Evolutionary conservation across 768 basidiomycete species (phyloP).

Genomic region (Coprinopsis marcescibilis): DNA sequence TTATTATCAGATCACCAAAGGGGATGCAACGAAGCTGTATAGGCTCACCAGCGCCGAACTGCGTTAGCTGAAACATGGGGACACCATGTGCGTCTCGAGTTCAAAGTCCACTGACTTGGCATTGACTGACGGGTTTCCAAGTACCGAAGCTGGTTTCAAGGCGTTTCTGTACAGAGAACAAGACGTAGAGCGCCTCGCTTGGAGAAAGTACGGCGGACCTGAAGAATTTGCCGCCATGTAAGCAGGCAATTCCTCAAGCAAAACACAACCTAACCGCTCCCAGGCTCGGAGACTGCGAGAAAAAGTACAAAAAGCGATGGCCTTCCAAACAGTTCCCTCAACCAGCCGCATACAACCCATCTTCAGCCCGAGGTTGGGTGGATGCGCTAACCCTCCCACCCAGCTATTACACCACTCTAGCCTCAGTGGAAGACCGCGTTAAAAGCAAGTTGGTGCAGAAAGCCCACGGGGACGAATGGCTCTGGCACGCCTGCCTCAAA

Average conservation of each 20-base stretch:
- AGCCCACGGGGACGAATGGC: constrained; percentile 2
- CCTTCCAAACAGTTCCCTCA: not conserved
- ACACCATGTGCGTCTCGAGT: not conserved
- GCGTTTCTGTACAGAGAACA: constrained; percentile 1
- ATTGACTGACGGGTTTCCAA: not conserved
- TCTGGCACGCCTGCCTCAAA: constrained; percentile 4
- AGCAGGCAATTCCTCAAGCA: not conserved
- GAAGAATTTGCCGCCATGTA: constrained; percentile 2
- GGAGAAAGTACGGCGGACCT: constrained; percentile 11
- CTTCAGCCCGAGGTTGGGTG: not conserved
- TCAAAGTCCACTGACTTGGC: not conserved
- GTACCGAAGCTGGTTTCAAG: not conserved
- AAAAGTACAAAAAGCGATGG: not conserved
- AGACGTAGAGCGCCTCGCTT: constrained; percentile 11
- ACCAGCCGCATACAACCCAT: not conserved
- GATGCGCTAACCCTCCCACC: not conserved
- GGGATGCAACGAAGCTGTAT: no score
- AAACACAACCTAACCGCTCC: not conserved
- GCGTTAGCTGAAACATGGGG: no score
- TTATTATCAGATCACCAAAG: not conserved
- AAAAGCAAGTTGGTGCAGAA: not conserved
- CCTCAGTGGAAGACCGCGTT: not conserved
- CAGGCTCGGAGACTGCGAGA: not conserved
- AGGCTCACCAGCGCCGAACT: no score
- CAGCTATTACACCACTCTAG: no score